Conservation (phyloP, 2,329 filamentous ascomycete species). For the Aspergillus fijiensis region DNA sequence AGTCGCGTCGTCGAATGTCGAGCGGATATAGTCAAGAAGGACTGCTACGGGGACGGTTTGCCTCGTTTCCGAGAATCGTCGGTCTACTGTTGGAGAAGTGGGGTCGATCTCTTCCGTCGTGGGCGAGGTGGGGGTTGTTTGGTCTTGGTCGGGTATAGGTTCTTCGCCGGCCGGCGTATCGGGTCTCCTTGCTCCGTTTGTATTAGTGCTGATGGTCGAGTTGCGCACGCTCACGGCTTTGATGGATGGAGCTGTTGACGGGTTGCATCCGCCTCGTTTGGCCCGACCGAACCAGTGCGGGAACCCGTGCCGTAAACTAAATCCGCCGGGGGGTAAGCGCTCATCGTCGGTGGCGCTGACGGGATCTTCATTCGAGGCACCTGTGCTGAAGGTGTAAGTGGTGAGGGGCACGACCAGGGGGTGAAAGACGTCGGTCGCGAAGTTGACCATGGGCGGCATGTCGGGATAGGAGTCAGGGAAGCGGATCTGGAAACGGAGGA, state of each 20-base stretch:
- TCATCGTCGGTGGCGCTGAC: slow-evolving; percentile 83
- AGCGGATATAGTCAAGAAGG: slow-evolving; percentile 76
- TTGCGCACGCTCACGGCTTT: slow-evolving; percentile 46
- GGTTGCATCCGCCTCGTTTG: slow-evolving; percentile 41
- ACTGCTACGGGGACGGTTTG: slow-evolving; percentile 60
- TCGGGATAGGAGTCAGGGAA: slow-evolving; percentile 80
- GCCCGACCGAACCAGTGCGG: slow-evolving; percentile 79
- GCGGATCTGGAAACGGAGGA: slow-evolving; percentile 85
- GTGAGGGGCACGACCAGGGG: slow-evolving; percentile 88
- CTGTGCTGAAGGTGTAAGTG: slow-evolving; percentile 89
- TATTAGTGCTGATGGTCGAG: slow-evolving; percentile 1
- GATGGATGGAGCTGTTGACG: slow-evolving; percentile 38
- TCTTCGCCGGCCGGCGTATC: slow-evolving; percentile 2
- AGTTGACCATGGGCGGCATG: slow-evolving; percentile 79
- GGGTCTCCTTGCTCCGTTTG: neutral
- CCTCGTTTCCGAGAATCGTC: slow-evolving; percentile 25
- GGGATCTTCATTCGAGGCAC: slow-evolving; percentile 70
- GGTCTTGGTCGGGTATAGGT: neutral
- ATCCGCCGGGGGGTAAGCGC: slow-evolving; percentile 80
- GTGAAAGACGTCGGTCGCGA: slow-evolving; percentile 92
- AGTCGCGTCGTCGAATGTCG: slow-evolving; percentile 73
- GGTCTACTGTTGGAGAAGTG: slow-evolving; percentile 12
- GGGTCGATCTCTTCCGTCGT: neutral
- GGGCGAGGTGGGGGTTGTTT: neutral
- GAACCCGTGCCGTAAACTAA: slow-evolving; percentile 88